A percentile compares a stretch with the other conserved stretches of the same genome.
Evolutionary conservation across 2,329 filamentous ascomycete species (phyloP).

Genomic region (Lojkania enalia): DNA sequence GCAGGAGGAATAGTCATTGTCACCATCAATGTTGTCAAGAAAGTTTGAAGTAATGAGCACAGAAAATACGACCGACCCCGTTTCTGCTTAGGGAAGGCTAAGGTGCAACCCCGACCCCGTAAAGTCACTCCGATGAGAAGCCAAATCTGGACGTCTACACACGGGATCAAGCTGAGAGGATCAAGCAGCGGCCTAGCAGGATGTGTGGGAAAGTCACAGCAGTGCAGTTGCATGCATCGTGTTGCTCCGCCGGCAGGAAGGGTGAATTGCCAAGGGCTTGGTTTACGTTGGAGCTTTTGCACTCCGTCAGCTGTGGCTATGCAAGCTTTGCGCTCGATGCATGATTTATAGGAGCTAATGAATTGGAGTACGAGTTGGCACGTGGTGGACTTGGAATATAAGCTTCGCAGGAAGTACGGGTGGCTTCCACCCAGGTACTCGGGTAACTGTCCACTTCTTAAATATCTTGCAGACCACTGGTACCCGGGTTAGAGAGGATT

Average conservation of each 20-base stretch:
- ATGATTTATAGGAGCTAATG: not conserved
- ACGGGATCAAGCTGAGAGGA: too few relatives aligned
- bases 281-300: not conserved
- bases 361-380: not conserved
- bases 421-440: not conserved
- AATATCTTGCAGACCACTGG: not conserved
- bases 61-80: too few relatives aligned
- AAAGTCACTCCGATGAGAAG: too few relatives aligned
- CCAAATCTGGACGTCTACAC: too few relatives aligned
- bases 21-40: too few relatives aligned
- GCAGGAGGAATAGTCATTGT: too few relatives aligned
- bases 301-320: not conserved
- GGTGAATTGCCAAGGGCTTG: not conserved
- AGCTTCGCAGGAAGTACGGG: slow-evolving; percentile 5
- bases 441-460: not conserved
- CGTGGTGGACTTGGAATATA: slow-evolving; percentile 7
- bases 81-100: too few relatives aligned
- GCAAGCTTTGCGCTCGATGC: not conserved
- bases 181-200: too few relatives aligned
- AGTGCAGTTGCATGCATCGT: not conserved
- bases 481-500: slow-evolving; percentile 5
- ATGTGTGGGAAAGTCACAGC: too few relatives aligned
- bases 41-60: too few relatives aligned
- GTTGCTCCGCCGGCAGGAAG: not conserved
- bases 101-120: too few relatives aligned